Base-by-base conservation (phyloP, 495 filamentous ascomycete genomes). In the Collariella sp. region DNA sequence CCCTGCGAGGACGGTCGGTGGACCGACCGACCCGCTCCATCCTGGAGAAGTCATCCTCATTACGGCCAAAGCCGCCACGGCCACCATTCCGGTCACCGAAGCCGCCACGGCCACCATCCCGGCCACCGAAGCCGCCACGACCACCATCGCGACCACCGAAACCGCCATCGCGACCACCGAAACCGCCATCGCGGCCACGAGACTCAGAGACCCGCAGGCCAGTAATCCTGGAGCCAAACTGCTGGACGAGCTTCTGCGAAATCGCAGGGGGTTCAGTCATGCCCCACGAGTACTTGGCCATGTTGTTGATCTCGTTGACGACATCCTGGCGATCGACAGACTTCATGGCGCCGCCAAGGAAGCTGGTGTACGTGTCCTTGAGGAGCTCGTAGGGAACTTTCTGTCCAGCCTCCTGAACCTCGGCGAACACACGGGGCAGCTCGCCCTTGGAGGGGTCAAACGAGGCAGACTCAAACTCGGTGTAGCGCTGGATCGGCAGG, bases 401-500 rank as follows among this genome's bases (percentile, higher is more conserved):
- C 60, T 59, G 9, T 56, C 71, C 53, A 34, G 68, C 63, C 34
- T 71, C 24, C 63, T 59, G 13, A 46, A 74, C 7, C 66, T 68
- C 63, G 53, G 59, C 12, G 59, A 76, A 62, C 72, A 64, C n/a
- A 64, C 68, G 9, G 52, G 68, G 43, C 54, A 75, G 24, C 65
- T 53, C 44, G 56, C 64, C 20, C 61, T 67, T 57, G 64, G 66
- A 18, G 60, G 56, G 26, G 70, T 78, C 76, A 82, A 78, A 56
- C 82, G 80, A 45, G 79, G 69, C 47, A 31, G 46, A 45, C 41
- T 63, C 29, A 7, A 78, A 41, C 7, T 59, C 62, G 4, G 70
- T 64, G 62, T 88, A 83, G 0, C 70, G 60, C 40, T 81, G 60
- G 55, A 98, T 72, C 6, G 90, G 89, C 16, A 97, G 75, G 22